Percentiles rank a stretch among this genome's conserved stretches.
These are phyloP conservation scores for Dillenia suffruticosa DNA, from an alignment of 164 flowering plant genomes.

Conservation along the genomic window DNA sequence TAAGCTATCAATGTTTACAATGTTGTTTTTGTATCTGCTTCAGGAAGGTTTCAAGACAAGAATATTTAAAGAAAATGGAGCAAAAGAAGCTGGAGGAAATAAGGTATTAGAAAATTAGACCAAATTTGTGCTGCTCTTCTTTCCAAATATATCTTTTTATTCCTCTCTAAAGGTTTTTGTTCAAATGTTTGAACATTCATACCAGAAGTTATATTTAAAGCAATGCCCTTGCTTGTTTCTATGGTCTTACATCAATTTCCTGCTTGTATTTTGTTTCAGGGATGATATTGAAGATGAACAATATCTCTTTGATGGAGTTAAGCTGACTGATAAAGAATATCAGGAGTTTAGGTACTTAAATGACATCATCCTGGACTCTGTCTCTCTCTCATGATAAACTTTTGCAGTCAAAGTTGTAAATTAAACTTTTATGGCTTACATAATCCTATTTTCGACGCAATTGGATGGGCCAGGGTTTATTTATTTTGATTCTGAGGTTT, in stretches of 20 bases:
- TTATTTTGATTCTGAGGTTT: too few relatives aligned
- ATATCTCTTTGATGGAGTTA: constrained; percentile 76
- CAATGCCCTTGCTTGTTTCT: not conserved
- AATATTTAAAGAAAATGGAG: constrained; percentile 93
- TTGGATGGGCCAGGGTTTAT: too few relatives aligned
- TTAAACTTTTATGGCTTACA: too few relatives aligned
- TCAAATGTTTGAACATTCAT: not conserved
- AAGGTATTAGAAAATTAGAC: constrained; percentile 36
- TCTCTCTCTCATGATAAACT: too few relatives aligned
- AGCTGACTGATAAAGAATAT: constrained; percentile 73
- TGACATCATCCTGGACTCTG: not conserved
- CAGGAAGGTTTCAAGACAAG: constrained; percentile 93
- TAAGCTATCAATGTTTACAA: not conserved
- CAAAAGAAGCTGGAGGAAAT: constrained; percentile 89
- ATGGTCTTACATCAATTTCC: not conserved
- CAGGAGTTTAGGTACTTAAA: constrained; percentile 62
- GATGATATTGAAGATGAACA: constrained; percentile 96
- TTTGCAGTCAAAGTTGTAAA: too few relatives aligned
- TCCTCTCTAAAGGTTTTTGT: not conserved
- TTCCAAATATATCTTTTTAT: not conserved
- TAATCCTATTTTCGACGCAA: too few relatives aligned
- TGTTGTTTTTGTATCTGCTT: constrained; percentile 10
- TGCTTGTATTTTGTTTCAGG: constrained; percentile 29
- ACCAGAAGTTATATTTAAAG: not conserved
- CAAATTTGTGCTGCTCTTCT: not conserved